phyloP scores from a whole-genome alignment of 23 red algal species.

The Cyanidiococcus yangmingshanensis region DNA sequence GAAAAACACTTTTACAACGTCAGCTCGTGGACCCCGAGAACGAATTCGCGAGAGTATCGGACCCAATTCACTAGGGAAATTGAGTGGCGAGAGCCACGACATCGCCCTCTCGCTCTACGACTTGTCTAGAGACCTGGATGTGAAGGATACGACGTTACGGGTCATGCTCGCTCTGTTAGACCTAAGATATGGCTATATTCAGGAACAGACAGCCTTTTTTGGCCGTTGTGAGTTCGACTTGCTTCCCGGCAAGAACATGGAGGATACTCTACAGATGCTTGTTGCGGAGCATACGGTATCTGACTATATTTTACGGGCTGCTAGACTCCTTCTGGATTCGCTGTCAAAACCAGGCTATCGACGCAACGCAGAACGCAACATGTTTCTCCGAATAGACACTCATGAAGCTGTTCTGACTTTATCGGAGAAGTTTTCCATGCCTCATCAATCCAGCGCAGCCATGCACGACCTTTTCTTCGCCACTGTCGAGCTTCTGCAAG shows the following conservation, averaged over 20 bases:
- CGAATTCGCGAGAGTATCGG: neutral
- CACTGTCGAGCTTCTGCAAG: neutral
- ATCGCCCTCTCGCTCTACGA: neutral
- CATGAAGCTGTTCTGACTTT: neutral
- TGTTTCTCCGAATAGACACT: neutral
- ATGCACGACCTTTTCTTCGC: neutral
- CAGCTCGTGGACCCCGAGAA: neutral
- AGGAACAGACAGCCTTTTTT: neutral
- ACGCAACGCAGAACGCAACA: neutral
- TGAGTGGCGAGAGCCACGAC: neutral
- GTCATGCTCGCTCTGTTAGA: neutral
- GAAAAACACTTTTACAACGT: neutral
- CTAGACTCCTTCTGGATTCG: neutral
- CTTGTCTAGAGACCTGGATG: neutral
- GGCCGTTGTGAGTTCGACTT: neutral
- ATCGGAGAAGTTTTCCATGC: neutral
- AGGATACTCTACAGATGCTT: neutral
- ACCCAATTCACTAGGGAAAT: neutral
- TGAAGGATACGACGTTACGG: neutral
- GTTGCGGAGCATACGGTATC: neutral
- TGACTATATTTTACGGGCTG: neutral
- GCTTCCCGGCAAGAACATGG: neutral
- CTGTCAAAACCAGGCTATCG: neutral
- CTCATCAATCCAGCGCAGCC: neutral
- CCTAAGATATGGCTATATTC: neutral